A percentile compares a stretch with the other conserved stretches of the same genome.
Conservation (phyloP, 345 rosid species). For the Gossypium anomalum region DNA sequence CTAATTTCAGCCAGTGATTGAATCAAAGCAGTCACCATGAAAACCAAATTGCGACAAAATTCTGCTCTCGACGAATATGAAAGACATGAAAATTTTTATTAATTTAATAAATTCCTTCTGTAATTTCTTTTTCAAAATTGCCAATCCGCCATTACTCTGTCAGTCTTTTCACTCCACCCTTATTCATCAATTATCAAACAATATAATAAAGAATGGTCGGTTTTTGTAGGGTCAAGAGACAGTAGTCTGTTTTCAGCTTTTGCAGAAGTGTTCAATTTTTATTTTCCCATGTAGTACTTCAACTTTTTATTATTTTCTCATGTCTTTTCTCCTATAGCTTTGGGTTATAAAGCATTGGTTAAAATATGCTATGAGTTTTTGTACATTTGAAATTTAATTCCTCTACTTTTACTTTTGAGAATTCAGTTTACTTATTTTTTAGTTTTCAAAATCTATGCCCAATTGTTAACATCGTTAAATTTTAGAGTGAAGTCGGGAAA, state of each 20-base stretch:
- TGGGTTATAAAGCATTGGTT: not conserved
- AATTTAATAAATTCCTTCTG: too few relatives aligned
- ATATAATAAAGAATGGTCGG: slow-evolving; percentile 8
- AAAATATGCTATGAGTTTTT: too few relatives aligned
- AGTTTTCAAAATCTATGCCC: too few relatives aligned
- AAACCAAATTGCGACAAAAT: too few relatives aligned
- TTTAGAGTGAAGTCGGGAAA: accelerated
- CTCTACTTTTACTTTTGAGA: too few relatives aligned
- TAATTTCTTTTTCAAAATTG: not conserved
- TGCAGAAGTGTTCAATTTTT: not conserved
- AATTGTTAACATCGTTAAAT: too few relatives aligned
- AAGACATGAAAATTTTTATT: too few relatives aligned
- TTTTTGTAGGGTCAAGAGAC: slow-evolving; percentile 23
- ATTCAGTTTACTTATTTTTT: too few relatives aligned
- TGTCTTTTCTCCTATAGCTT: not conserved
- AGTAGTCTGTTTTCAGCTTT: slow-evolving; percentile 19
- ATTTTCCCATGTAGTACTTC: slow-evolving; percentile 9
- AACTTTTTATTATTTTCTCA: slow-evolving; percentile 3
- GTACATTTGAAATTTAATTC: too few relatives aligned
- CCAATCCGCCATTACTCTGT: not conserved
- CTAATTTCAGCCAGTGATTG: too few relatives aligned
- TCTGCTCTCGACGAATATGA: too few relatives aligned
- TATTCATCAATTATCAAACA: not conserved
- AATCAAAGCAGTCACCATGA: too few relatives aligned
- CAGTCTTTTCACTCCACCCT: not conserved